Evolutionary conservation across 306 rosid species (phyloP), one percentile per base, ranked within the genome.

Genomic region (Prunus mira): DNA sequence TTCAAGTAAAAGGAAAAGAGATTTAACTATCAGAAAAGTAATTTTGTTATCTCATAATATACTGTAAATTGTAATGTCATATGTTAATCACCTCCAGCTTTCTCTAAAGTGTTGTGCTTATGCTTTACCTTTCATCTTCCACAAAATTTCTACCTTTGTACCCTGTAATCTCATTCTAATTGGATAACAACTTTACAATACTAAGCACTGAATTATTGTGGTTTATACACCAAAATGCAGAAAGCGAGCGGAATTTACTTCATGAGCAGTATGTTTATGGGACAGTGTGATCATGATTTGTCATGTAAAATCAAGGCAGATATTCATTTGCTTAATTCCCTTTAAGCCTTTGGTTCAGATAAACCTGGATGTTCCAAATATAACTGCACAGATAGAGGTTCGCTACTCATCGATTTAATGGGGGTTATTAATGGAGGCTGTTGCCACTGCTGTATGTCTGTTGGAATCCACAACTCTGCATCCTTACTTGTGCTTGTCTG

Each of bases 361-460:
- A 78, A 78, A 83, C 82, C 65, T 67, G 96, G 97, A 79, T 95
- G 99, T 78, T 95, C 97, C 76, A 95, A 66, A 84, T 92, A 90
- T 79, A 92, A 86, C 84, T 92, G 99, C 83, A 92, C 79, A 81
- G 79, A 82, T 5, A 92, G 73, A 69, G 97, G 91, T 65, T 90
- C 90, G 9, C 87, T 75, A 79, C 80, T 85, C 87, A 87, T 88
- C 32, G 97, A 90, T 83, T 81, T 90, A 74, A 92, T 88, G 52
- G 93, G 96, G 22, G 89, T 87, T 75, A 88, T 87, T 47, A 88
- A 79, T 45, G 91, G 91, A 71, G 96, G 97, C 69, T 88, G 92
- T 45, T 87, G 88, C 99, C 99, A 91, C 71, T 84, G 99, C 74
- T 87, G 89, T 58, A 91, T 89, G 74, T 89, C 93, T 12, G 91